Percentiles rank a stretch among this genome's conserved stretches.
Evolutionary conservation across 2,329 filamentous ascomycete genomes (phyloP).

Genomic region (Xylaria polymorpha): DNA sequence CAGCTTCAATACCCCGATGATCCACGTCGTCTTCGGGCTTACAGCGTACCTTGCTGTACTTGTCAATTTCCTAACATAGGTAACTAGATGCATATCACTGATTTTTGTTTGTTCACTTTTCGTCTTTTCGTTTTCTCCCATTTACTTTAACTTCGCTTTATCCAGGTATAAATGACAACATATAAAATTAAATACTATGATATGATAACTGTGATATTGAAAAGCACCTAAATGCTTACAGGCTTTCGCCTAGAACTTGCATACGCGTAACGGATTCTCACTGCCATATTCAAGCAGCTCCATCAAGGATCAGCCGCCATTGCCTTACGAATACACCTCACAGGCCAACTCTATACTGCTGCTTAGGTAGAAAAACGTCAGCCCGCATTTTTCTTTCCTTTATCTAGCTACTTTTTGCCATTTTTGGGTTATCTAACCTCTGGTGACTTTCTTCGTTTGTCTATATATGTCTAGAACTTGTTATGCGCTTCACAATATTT

Average conservation of each 20-base stretch:
- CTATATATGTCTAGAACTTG: no score
- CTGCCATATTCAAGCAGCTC: no score
- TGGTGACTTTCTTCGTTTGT: no score
- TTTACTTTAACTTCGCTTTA: not conserved
- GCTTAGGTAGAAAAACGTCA: no score
- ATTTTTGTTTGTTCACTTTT: not conserved
- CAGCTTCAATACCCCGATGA: conserved; percentile 16
- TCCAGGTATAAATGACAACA: not conserved
- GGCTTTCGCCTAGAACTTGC: not conserved
- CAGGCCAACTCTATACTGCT: no score
- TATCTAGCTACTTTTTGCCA: no score
- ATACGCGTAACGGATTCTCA: not conserved
- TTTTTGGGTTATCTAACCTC: no score
- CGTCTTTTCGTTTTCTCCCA: not conserved
- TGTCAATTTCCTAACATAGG: conserved; percentile 3
- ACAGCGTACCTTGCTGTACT: conserved; percentile 24
- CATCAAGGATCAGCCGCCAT: no score
- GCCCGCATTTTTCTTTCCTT: no score
- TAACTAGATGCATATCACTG: not conserved
- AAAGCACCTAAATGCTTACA: not conserved
- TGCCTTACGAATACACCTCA: no score
- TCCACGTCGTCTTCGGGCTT: conserved; percentile 18
- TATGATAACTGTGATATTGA: not conserved
- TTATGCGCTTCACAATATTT: no score
- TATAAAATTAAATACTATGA: not conserved